Evolutionary conservation across 2,329 filamentous ascomycete species (phyloP), one percentile per base, ranked within the genome.

Genomic region (Cladosporium sp.): DNA sequence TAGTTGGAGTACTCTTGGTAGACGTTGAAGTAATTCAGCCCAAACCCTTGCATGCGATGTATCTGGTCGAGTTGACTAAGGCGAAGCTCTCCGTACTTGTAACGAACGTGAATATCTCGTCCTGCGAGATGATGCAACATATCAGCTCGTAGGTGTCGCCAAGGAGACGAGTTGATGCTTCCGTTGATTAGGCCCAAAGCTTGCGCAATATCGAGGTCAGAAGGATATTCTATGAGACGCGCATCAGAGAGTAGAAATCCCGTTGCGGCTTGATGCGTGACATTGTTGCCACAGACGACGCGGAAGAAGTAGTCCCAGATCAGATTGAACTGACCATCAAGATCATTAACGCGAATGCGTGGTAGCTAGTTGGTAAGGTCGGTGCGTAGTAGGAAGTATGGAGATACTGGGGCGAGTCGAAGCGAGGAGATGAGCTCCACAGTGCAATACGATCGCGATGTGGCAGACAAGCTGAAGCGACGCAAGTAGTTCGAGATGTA

Each of bases 41-140:
- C 39, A 3, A 39, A 19, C 8, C 19, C 12, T 10, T 42, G 42
- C 12, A 60, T 24, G 28, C 58, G 58, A 40, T 50, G 61, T n/a
- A 62, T 51, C 7, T 39, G 37, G 28, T 62, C 61, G 9, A 62
- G 50, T 32, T 56, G 49, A 22, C 17, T 20, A 4, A 62, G 53
- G 19, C 58, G 58, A 13, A 62, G 58, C 39, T 62, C 60, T 6
- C 60, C 60, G 37, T 60, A 62, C 15, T 54, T 20, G 47, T 57
- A 62, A 15, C 58, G 58, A 22, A 37, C 48, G 32, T 51, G 48
- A 3, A 39, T 20, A 12, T 51, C 19, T 1, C 48, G 48, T 6
- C 8, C 32, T 4, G 28, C 32, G 2, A 39, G 32, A 13, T 51
- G 7, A 3, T 37, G 25, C n/a, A 48, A 8, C 7, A 48, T 10